Base-by-base conservation (phyloP, 148 eudicot species). In the Cornus kousa region DNA sequence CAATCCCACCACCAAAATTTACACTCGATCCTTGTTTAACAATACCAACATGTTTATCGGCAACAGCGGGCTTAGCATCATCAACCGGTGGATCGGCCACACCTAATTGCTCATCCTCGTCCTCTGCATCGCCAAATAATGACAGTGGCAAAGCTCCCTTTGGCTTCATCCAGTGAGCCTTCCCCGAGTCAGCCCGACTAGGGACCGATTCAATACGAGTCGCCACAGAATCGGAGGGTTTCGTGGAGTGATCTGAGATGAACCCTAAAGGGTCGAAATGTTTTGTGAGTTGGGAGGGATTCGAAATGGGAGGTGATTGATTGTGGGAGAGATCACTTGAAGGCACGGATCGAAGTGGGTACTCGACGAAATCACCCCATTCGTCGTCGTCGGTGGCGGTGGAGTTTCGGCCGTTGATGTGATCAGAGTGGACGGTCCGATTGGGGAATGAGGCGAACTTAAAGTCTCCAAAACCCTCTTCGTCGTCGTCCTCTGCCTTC, bases 61-160 rank as follows among this genome's bases (percentile, higher is more conserved):
- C 62, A 57, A 57, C 62, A 57, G 20, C 14, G 19, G 62, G 19
- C 11, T 79, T 73, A 37, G 50, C 39, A 75, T 74, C 74, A 67
- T 11, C 70, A 64, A 22, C 71, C 24, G 67, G 50, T 33, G 67
- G 71, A 23, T 69, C 70, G 35, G 24, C 68, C 68, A 5, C 75
- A 33, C 14, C 70, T 9, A 62, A 50, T 67, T 74, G 64, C 12
- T 80, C 73, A 31, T 66, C 82, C 71, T 75, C 88, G 40, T 81
- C 83, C n/a, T 87, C 93, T 35, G 43, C 80, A 39, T 82, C 88
- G 17, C 94, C 94, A n/a, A 94, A 92, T 22, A 92, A 37, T 35
- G 95, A 94, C 31, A 94, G 79, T 57, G 97, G 97, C 71, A 92
- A 77, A 73, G 97, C 91, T 66, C 93, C 97, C 68, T 71, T 82